Evolutionary conservation across 805 yeast genomes (phyloP), one percentile per base, ranked within the genome.

Genomic region (Debaryomyces castellii): DNA sequence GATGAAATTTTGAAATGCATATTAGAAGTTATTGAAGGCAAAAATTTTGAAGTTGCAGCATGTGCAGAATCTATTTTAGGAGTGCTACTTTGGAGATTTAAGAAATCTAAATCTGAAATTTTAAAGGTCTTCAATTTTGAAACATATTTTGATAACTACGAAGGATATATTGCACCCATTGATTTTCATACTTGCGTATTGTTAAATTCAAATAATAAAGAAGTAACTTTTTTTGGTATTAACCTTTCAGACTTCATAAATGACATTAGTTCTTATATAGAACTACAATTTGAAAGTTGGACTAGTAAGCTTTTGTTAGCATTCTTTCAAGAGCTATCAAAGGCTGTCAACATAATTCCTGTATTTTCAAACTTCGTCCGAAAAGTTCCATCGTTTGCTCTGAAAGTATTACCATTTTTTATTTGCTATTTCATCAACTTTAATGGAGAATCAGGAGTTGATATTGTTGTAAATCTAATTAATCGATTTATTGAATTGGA

Each of bases 41-140:
- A 53, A 1, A 44, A 60, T 28, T n/a, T 53, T 2, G 52, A 54
- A 9, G 61, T 51, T 22, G 47, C 51, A 4, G 59, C 60, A 4
- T 55, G 67, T 41, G 61, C 74, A 36, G 80, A 78, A 33, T 49
- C 70, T 3, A 54, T 74, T 5, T 34, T 74, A 7, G 80, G 81
- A 1, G 69, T 62, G 8, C 54, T 76, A 14, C 48, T 74, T 1
- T 51, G 61, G 46, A 63, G 60, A 23, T 60, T 55, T 43, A 48
- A 53, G n/a, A 38, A 43, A 30, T 54, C 41, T 10, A 48, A 25
- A 8, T 44, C 14, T 12, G 63, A 58, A 22, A 46, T 62, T 1
- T 33, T 27, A 11, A 57, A 58, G 27, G 55, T 50, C 44, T 17
- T 69, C 2, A 53, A 64, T 6, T 61, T 62, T 44, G 53, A 55